Conservation (phyloP, 192 early-diverging fungal genomes). For the Neocallimastix lanati region DNA sequence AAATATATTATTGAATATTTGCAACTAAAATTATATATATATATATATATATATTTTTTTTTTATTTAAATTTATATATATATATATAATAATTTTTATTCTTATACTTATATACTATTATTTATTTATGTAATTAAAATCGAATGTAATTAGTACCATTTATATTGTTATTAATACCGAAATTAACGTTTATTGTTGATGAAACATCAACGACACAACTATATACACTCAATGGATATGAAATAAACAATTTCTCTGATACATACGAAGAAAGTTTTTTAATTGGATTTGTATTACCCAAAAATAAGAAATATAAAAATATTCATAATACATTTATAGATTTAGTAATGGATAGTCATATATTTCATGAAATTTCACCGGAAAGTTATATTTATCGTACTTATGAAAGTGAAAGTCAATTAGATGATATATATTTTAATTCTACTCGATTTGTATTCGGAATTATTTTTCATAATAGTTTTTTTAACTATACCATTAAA, state of each 20-base stretch:
- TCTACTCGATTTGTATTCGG: not conserved
- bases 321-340: not conserved
- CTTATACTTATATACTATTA: no score
- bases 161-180: not conserved
- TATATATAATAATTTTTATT: no score
- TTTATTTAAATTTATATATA: no score
- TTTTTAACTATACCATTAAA: not conserved
- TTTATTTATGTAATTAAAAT: not conserved
- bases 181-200: not conserved
- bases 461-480: not conserved
- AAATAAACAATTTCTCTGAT: not conserved
- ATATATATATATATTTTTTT: no score
- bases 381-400: not conserved
- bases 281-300: not conserved
- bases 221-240: not conserved
- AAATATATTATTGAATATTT: no score
- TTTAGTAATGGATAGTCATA: not conserved
- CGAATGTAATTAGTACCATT: not conserved
- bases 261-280: not conserved
- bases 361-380: not conserved
- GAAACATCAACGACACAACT: not conserved
- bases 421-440: not conserved
- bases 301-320: not conserved
- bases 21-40: no score
- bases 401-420: not conserved